A percentile compares a stretch with the other conserved stretches of the same genome.
Evolutionary conservation across 176 grass and related monocot genomes (phyloP).

Genomic region (Zea luxurians): DNA sequence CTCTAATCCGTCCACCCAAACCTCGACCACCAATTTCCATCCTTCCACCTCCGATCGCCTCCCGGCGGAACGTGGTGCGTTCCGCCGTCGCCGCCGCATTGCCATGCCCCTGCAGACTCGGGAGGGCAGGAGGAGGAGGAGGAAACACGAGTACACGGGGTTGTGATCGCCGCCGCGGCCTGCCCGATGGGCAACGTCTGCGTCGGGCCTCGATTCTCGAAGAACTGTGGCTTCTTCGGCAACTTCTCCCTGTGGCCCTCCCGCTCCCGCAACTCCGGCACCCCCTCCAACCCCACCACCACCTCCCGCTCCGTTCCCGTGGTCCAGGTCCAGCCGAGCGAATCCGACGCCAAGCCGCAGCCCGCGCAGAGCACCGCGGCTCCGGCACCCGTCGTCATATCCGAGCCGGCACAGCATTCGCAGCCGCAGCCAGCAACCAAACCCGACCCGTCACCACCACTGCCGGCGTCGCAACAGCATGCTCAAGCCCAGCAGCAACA

Average conservation of each 20-base stretch:
- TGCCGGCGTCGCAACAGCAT: neutral
- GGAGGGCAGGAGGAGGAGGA: neutral
- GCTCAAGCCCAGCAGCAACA: neutral
- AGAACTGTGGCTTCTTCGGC: constrained; percentile 45
- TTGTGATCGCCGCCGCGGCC: neutral
- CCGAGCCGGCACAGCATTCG: constrained; percentile 25
- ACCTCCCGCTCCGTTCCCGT: constrained; percentile 47
- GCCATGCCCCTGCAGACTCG: constrained; percentile 32
- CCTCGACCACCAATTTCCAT: constrained; percentile 20
- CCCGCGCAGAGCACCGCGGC: constrained; percentile 4
- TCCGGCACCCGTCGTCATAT: constrained; percentile 40
- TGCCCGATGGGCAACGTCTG: constrained; percentile 60
- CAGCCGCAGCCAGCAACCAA: neutral
- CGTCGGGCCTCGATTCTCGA: constrained; percentile 39
- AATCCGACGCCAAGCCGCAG: constrained; percentile 16
- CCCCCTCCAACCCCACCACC: constrained; percentile 34
- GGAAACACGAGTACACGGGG: neutral
- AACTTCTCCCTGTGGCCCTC: constrained; percentile 41
- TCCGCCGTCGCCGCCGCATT: constrained; percentile 35
- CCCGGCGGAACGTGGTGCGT: constrained; percentile 45
- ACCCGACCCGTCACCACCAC: neutral
- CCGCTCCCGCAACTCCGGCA: neutral
- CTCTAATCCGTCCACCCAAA: neutral
- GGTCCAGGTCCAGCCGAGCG: constrained; percentile 41
- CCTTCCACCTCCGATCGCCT: neutral